Percentiles rank a stretch among this genome's conserved stretches.
These are phyloP conservation scores for Candida stauntonica DNA, from an alignment of 805 yeast species.

Conservation along the genomic window DNA sequence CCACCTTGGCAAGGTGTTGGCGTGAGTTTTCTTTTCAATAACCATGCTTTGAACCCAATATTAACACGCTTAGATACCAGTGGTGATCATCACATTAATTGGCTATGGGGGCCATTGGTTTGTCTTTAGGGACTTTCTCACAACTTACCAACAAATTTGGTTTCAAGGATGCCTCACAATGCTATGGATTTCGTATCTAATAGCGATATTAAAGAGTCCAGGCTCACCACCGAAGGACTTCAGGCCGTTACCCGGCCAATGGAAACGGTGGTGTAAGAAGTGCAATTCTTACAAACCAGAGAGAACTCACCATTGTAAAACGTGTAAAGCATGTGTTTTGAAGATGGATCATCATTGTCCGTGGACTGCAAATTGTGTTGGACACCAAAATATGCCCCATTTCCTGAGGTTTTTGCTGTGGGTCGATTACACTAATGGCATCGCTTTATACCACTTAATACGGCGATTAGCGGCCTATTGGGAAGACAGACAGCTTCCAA, in stretches of 20 bases:
- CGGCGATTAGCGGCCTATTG: constrained; percentile 42
- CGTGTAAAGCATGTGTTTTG: constrained; percentile 68
- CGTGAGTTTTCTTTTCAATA: constrained; percentile 14
- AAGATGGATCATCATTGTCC: constrained; percentile 95
- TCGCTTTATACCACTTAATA: constrained; percentile 40
- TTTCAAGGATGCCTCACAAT: constrained; percentile 45
- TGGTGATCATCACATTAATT: constrained; percentile 46
- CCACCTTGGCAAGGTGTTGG: constrained; percentile 22
- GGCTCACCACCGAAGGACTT: constrained; percentile 60
- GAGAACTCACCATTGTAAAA: constrained; percentile 80
- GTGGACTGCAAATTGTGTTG: constrained; percentile 91
- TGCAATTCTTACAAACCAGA: constrained; percentile 76
- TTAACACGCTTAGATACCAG: too few species aligned
- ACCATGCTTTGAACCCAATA: too few species aligned
- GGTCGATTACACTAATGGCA: constrained; percentile 51
- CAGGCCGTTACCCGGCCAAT: constrained; percentile 40
- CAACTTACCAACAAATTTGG: constrained; percentile 36
- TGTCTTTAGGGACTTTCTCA: constrained; percentile 44
- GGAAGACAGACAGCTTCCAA: constrained; percentile 47
- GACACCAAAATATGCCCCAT: constrained; percentile 71
- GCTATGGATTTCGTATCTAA: constrained; percentile 69
- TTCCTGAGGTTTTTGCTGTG: constrained; percentile 71
- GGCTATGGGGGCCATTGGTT: constrained; percentile 62
- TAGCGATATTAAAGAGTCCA: constrained; percentile 65
- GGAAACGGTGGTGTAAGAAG: constrained; percentile 70